Evolutionary conservation across 208 protist genomes (phyloP).

Genomic region (Polymyxa betae): DNA sequence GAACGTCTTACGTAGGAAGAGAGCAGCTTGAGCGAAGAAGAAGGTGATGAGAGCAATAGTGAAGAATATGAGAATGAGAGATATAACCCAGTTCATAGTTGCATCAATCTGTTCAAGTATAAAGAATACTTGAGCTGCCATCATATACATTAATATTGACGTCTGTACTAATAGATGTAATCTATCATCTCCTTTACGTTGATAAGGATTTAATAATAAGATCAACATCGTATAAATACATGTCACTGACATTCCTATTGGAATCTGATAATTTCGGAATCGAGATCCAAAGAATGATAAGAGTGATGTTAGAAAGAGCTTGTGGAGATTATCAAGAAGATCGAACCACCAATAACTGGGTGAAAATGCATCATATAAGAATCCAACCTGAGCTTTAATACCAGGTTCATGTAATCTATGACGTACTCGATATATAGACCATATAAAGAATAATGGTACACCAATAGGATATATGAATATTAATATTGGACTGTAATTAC

Average conservation of each 20-base stretch:
- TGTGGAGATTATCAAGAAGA: slow-evolving; percentile 28
- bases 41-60: not conserved
- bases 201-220: slow-evolving; percentile 26
- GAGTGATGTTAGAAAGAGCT: slow-evolving; percentile 49
- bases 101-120: not conserved
- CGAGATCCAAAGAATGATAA: not conserved
- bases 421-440: not conserved
- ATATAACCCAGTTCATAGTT: slow-evolving; percentile 1
- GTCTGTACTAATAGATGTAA: slow-evolving; percentile 50
- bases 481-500: slow-evolving; percentile 1
- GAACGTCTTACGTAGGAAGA: slow-evolving; percentile 36
- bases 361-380: slow-evolving; percentile 45
- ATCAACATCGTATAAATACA: slow-evolving; percentile 1
- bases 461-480: slow-evolving; percentile 49
- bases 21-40: slow-evolving; percentile 48
- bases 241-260: slow-evolving; percentile 13
- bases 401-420: slow-evolving; percentile 1
- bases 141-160: slow-evolving; percentile 10
- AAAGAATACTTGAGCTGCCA: slow-evolving; percentile 35
- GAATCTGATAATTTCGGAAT: not conserved
- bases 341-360: slow-evolving; percentile 52
- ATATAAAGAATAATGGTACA: slow-evolving; percentile 51
- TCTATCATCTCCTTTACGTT: slow-evolving; percentile 48
- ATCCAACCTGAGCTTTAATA: slow-evolving; percentile 37
- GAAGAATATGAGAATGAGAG: not conserved